A percentile compares a stretch with the other conserved stretches of the same genome.
Evolutionary conservation across 2,329 filamentous ascomycete species (phyloP).

Genomic region (Colletotrichum sp.): DNA sequence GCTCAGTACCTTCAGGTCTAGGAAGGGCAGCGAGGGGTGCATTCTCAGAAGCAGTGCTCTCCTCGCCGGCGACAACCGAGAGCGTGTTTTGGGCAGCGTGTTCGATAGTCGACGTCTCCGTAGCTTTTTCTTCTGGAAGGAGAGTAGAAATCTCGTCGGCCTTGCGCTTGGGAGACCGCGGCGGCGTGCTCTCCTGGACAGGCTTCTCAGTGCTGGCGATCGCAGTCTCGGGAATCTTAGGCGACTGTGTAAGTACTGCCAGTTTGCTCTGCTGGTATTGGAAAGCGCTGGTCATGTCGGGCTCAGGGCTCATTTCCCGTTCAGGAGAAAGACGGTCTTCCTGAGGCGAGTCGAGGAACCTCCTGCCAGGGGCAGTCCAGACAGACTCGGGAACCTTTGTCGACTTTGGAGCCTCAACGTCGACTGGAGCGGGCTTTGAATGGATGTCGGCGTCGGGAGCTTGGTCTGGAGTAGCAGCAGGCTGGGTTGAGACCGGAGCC

Average conservation of each 20-base stretch:
- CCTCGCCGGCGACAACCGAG: not conserved
- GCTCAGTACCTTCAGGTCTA: not conserved
- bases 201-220: not conserved
- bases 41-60: not conserved
- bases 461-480: not conserved
- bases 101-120: not conserved
- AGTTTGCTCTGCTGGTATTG: conserved; percentile 22
- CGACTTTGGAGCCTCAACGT: not conserved
- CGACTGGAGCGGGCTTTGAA: not conserved
- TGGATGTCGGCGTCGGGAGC: not conserved
- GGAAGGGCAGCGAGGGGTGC: not conserved
- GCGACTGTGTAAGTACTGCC: not conserved
- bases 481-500: not conserved
- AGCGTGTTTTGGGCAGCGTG: not conserved
- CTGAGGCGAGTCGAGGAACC: conserved; percentile 11
- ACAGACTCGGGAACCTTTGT: conserved; percentile 2
- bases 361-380: conserved; percentile 10
- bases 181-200: not conserved
- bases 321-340: not conserved
- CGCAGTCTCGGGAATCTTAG: not conserved
- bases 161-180: conserved; percentile 32
- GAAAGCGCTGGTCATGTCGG: conserved; percentile 20
- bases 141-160: conserved; percentile 30
- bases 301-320: conserved; percentile 8
- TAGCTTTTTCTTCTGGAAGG: conserved; percentile 21